Base-by-base conservation (phyloP, 2,329 filamentous ascomycete species). In the Drechslerella dactyloides region DNA sequence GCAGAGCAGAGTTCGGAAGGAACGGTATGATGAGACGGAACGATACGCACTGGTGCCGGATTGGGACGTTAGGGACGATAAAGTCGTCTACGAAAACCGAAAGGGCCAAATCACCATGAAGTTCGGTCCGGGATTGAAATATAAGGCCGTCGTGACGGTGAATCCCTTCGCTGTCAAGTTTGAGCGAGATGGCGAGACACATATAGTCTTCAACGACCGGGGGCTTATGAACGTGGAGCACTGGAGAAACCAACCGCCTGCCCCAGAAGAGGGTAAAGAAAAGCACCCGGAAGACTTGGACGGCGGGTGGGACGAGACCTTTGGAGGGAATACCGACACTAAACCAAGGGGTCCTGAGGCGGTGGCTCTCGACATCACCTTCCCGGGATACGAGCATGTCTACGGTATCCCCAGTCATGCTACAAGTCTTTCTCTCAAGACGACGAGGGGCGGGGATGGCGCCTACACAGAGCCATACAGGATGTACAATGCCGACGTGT, bases 251-350 rank as follows among this genome's bases (percentile, higher is more conserved):
- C 86, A 85, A 74, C 82, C 84, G 73, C 82, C 84, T 74, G 81
- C 81, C 27, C 80, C 81, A 42, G 86, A 87, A 64, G 84, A 82
- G 64, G 82, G 82, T 74, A 79, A 80, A 74, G 76, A 74, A 56
- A 79, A 80, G 63, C 79, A 81, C 53, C 80, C 78, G 2, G 79
- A 82, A 66, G 79, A 82, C 52, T 81, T 83, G 55, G 78, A 82
- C 80, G 97, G 93, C 2, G 97, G 92, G 91, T 99, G 94, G 94
- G 94, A 99, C 5, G 94, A 99, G 82, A 86, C 85, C 0, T 99
- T 99, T 79, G 93, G 93, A 74, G 93, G 93, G 73, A 96, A 94
- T 79, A 97, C 93, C 0, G 94, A 99, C 80, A 86, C 89, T 3
- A 99, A 99, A 81, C 93, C 94, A n/a, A 87, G 88, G 77, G 76